These are phyloP conservation scores for Pseudopithomyces maydicus DNA, from an alignment of 2,329 filamentous ascomycete species.

Conservation along the genomic window DNA sequence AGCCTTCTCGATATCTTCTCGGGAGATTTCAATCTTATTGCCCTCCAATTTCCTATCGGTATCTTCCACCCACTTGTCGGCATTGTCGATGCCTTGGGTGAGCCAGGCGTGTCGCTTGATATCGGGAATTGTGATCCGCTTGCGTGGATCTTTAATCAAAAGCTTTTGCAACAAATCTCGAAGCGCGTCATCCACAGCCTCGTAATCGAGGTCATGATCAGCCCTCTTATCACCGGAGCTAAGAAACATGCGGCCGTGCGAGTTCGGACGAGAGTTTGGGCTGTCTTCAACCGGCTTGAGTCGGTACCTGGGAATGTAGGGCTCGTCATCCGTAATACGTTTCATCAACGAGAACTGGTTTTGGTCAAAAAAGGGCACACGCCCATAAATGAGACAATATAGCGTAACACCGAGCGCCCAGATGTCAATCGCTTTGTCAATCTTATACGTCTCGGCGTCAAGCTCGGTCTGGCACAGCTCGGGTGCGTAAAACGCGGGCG, in stretches of 20 bases:
- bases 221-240: constrained; percentile 69
- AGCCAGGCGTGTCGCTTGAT: constrained; percentile 97
- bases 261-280: constrained; percentile 52
- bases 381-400: constrained; percentile 92
- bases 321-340: constrained; percentile 89
- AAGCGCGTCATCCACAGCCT: constrained; percentile 80
- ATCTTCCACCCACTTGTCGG: constrained; percentile 85
- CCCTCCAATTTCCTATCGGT: constrained; percentile 80
- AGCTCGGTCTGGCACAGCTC: constrained; percentile 91
- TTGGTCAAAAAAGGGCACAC: constrained; percentile 89
- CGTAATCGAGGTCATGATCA: constrained; percentile 80
- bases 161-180: constrained; percentile 79
- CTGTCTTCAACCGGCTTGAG: constrained; percentile 70
- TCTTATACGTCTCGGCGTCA: constrained; percentile 68
- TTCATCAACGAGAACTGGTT: constrained; percentile 92
- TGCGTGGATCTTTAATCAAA: constrained; percentile 85
- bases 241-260: constrained; percentile 54
- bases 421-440: constrained; percentile 93
- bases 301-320: constrained; percentile 82
- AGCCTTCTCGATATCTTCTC: constrained; percentile 86
- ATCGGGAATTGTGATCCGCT: constrained; percentile 86
- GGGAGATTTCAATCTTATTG: constrained; percentile 88
- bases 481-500: constrained; percentile 95
- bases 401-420: constrained; percentile 97
- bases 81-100: constrained; percentile 74